Evolutionary conservation across 257 asterid genomes (phyloP).

Genomic region (Knoxia roxburghii): DNA sequence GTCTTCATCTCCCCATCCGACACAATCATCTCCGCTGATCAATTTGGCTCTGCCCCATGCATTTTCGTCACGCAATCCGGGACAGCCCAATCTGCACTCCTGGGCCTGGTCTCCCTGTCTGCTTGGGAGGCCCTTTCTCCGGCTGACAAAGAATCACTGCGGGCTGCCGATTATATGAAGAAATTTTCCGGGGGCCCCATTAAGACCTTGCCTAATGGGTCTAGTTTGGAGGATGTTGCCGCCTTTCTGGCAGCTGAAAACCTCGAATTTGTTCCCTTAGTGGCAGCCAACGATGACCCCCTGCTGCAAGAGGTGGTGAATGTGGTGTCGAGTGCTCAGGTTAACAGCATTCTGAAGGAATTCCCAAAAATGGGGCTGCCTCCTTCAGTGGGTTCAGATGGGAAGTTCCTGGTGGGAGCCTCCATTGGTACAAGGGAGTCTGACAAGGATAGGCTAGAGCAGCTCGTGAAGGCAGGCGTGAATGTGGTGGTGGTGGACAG

Average conservation of each 20-base stretch:
- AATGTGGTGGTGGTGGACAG: conserved; percentile 73
- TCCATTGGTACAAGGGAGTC: conserved; percentile 79
- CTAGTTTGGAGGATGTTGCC: conserved; percentile 61
- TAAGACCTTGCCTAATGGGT: conserved; percentile 44
- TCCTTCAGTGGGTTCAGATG: conserved; percentile 61
- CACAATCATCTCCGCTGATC: conserved; percentile 42
- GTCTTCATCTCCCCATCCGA: conserved; percentile 46
- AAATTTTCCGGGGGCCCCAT: conserved; percentile 20
- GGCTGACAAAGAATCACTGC: background rate
- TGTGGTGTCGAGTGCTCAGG: conserved; percentile 43
- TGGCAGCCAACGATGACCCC: conserved; percentile 26
- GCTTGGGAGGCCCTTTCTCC: conserved; percentile 55
- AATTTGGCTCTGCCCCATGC: conserved; percentile 53
- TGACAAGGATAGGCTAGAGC: conserved; percentile 78
- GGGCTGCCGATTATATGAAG: conserved; percentile 44
- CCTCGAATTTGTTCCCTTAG: conserved; percentile 52
- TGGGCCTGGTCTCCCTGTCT: conserved; percentile 49
- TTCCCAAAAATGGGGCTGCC: conserved; percentile 77
- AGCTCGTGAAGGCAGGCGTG: no score
- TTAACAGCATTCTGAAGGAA: conserved; percentile 42
- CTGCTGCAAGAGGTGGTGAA: conserved; percentile 42
- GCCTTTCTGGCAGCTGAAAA: conserved; percentile 53
- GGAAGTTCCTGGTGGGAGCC: no score
- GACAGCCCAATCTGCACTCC: conserved; percentile 29
- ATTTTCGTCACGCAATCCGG: conserved; percentile 60